These are phyloP conservation scores for Gigaspora rosea DNA, from an alignment of 192 early-diverging fungal species.

Conservation along the genomic window DNA sequence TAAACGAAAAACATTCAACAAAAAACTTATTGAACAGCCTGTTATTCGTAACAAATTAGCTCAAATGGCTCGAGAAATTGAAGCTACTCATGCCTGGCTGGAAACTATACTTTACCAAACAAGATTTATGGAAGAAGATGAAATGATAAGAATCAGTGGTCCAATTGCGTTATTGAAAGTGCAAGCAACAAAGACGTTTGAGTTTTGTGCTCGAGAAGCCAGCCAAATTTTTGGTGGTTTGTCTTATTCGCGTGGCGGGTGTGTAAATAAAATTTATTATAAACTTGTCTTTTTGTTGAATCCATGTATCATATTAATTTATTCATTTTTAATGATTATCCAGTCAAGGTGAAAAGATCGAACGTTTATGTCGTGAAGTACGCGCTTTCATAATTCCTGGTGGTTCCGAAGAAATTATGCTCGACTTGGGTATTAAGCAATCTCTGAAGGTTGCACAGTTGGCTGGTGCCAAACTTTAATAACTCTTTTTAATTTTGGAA, in stretches of 20 bases:
- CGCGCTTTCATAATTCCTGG: constrained; percentile 82
- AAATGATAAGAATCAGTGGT: constrained; percentile 77
- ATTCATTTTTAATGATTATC: neutral
- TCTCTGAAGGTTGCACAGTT: constrained; percentile 76
- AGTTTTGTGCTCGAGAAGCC: constrained; percentile 87
- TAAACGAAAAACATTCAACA: constrained; percentile 87
- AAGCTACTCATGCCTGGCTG: constrained; percentile 85
- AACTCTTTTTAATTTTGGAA: neutral
- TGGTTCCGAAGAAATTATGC: constrained; percentile 88
- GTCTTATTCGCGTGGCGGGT: constrained; percentile 71
- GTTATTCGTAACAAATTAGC: constrained; percentile 82
- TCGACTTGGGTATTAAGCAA: constrained; percentile 83
- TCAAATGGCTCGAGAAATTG: constrained; percentile 82
- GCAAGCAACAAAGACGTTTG: constrained; percentile 82
- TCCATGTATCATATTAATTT: neutral
- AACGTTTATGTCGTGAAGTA: constrained; percentile 86
- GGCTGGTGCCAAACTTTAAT: constrained; percentile 63
- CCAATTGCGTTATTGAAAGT: constrained; percentile 86
- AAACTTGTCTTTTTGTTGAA: neutral
- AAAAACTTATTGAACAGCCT: constrained; percentile 81
- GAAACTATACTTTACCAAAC: constrained; percentile 77
- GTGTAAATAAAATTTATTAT: constrained; percentile 21
- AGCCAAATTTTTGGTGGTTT: constrained; percentile 89
- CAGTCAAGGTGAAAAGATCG: constrained; percentile 70
- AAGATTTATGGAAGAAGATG: constrained; percentile 65